These are phyloP conservation scores for Pestalotiopsis sp. DNA, from an alignment of 2,329 filamentous ascomycete species.

Conservation along the genomic window DNA sequence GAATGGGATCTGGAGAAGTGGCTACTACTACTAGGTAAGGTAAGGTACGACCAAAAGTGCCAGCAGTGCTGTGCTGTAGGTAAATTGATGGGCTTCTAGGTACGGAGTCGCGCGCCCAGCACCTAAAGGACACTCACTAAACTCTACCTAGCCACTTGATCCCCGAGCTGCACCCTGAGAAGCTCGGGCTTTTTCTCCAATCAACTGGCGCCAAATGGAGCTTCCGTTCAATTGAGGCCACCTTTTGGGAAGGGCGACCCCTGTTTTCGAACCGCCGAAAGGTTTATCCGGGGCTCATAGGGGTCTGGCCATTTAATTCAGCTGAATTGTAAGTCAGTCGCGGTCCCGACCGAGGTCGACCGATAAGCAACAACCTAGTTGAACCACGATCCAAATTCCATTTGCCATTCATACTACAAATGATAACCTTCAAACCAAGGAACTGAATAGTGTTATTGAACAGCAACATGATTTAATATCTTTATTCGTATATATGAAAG, in stretches of 20 bases:
- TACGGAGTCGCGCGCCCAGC: too few relatives aligned
- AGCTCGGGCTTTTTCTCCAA: not conserved
- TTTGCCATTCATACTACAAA: too few relatives aligned
- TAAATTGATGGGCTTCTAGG: not conserved
- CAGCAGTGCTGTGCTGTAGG: not conserved
- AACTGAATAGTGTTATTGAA: too few relatives aligned
- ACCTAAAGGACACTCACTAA: too few relatives aligned
- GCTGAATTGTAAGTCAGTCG: not conserved
- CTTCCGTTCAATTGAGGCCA: conserved; percentile 43
- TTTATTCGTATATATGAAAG: too few relatives aligned
- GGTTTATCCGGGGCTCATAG: not conserved
- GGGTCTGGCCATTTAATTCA: not conserved
- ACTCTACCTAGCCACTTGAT: not conserved
- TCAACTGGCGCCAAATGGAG: not conserved
- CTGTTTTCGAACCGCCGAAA: conserved; percentile 9
- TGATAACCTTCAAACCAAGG: too few relatives aligned
- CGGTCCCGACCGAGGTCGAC: too few relatives aligned
- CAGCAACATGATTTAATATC: too few relatives aligned
- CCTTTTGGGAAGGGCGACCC: conserved; percentile 40
- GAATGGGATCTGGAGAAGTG: conserved; percentile 3
- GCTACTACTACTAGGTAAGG: not conserved
- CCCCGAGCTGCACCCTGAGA: conserved; percentile 1
- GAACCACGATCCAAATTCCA: too few relatives aligned
- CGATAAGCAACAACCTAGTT: too few relatives aligned
- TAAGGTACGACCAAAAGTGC: not conserved